These are phyloP conservation scores for Aspergillus pseudonomiae DNA, from an alignment of 2,329 filamentous ascomycete genomes.

Conservation along the genomic window DNA sequence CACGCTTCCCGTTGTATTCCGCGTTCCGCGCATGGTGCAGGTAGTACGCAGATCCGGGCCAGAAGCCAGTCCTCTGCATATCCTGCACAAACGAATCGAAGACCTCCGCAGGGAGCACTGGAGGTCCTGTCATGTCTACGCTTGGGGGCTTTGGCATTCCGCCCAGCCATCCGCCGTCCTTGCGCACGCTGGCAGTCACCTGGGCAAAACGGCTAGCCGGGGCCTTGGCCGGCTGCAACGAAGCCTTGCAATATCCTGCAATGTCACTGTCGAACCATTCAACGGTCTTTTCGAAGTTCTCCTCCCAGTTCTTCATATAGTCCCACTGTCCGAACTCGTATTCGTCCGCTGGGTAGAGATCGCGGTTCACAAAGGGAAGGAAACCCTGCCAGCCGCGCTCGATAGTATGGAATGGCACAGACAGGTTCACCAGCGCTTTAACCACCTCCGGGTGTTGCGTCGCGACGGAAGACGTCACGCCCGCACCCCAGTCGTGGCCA, in stretches of 20 bases:
- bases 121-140: conserved; percentile 3
- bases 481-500: conserved; percentile 24
- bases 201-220: neutral
- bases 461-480: conserved; percentile 11
- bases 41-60: conserved; percentile 46
- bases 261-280: conserved; percentile 6
- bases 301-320: conserved; percentile 12
- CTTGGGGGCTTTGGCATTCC: neutral
- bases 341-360: conserved; percentile 50
- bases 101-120: neutral
- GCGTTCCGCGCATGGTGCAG: conserved; percentile 48
- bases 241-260: conserved; percentile 3
- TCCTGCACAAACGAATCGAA: conserved; percentile 27
- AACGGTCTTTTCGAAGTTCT: conserved; percentile 7
- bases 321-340: conserved; percentile 26
- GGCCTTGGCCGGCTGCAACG: neutral
- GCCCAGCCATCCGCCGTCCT: neutral
- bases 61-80: conserved; percentile 47
- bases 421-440: conserved; percentile 17
- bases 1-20: conserved; percentile 41
- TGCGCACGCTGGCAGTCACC: neutral
- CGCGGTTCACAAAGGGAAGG: conserved; percentile 44
- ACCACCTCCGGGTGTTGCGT: conserved; percentile 8
- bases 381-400: conserved; percentile 46
- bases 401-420: conserved; percentile 47